A percentile compares a stretch with the other conserved stretches of the same genome.
These are phyloP conservation scores for Trichosporon sp. DNA, from an alignment of 1,284 basidiomycete species.

Conservation along the genomic window DNA sequence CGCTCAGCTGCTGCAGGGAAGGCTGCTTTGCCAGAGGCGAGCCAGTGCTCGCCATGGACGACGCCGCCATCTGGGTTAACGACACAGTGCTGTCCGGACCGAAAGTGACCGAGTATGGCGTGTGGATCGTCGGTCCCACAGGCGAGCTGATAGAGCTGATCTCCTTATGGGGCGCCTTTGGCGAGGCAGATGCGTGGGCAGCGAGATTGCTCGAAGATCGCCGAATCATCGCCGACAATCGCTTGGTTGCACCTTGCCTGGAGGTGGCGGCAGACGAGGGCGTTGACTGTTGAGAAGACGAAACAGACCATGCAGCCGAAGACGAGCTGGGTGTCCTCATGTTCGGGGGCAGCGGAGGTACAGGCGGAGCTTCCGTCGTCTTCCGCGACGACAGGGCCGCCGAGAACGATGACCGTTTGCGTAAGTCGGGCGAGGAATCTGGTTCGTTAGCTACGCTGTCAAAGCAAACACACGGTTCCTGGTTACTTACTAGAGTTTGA, in stretches of 20 bases:
- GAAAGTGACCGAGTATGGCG: conserved; percentile 10
- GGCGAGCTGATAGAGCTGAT: conserved; percentile 14
- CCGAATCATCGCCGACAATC: conserved; percentile 34
- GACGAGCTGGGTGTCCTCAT: conserved; percentile 39
- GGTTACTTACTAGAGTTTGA: conserved; percentile 3
- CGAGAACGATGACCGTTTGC: conserved; percentile 1
- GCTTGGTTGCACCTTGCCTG: conserved; percentile 28
- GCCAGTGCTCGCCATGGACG: conserved; percentile 14
- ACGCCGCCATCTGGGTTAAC: conserved; percentile 18
- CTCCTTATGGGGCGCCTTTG: conserved; percentile 15
- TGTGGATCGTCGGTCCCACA: conserved; percentile 13
- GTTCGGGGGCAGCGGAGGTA: conserved; percentile 45
- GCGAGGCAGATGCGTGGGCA: conserved; percentile 10
- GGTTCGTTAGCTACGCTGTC: background rate
- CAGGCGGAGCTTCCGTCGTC: conserved; percentile 34
- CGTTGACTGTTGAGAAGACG: conserved; percentile 23
- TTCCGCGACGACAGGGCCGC: conserved; percentile 4
- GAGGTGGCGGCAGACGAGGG: conserved; percentile 18
- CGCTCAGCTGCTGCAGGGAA: conserved; percentile 1
- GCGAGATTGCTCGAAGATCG: conserved; percentile 46
- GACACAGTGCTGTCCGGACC: conserved; percentile 12
- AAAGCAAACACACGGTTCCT: background rate
- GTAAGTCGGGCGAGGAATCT: conserved; percentile 15
- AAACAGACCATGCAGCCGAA: conserved; percentile 20
- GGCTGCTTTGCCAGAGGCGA: conserved; percentile 17